These are phyloP conservation scores for Erysimum cheiri DNA, from an alignment of 441 rosid species.

Conservation along the genomic window DNA sequence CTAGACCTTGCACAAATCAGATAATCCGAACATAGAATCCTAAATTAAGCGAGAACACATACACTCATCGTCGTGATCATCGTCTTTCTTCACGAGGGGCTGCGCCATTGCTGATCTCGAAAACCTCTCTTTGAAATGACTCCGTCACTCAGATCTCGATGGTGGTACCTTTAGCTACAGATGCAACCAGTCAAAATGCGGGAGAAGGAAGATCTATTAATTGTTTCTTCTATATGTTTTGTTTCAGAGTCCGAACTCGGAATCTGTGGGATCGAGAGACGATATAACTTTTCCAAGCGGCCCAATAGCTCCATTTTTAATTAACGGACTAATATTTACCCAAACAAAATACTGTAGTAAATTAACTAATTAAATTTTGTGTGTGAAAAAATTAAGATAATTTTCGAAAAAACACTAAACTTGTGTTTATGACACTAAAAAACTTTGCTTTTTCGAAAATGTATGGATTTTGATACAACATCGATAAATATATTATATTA, in stretches of 20 bases:
- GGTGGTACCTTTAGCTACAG: constrained; percentile 9
- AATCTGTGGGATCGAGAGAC: constrained; percentile 36
- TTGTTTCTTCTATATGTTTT: not conserved
- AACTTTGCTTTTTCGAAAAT: not conserved
- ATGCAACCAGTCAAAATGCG: constrained; percentile 39
- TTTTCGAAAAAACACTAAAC: no score
- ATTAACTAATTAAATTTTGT: no score
- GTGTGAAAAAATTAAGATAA: no score
- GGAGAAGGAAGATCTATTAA: constrained; percentile 34
- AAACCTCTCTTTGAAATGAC: constrained; percentile 32
- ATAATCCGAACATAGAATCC: constrained; percentile 21
- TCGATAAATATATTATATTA: not conserved
- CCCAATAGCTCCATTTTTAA: not conserved
- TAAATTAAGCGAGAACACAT: constrained; percentile 17
- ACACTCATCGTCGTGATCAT: constrained; percentile 99
- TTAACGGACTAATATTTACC: not conserved
- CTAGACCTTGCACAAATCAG: constrained; percentile 26
- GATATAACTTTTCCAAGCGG: not conserved
- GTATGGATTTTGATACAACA: not conserved
- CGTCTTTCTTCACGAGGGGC: constrained; percentile 94
- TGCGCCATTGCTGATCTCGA: constrained; percentile 77
- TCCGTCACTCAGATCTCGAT: constrained; percentile 32
- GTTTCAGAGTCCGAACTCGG: constrained; percentile 1
- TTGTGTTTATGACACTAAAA: no score
- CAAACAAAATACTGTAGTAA: not conserved